Evolutionary conservation across 768 basidiomycete species (phyloP).

Genomic region (Boletus eberwhitei): DNA sequence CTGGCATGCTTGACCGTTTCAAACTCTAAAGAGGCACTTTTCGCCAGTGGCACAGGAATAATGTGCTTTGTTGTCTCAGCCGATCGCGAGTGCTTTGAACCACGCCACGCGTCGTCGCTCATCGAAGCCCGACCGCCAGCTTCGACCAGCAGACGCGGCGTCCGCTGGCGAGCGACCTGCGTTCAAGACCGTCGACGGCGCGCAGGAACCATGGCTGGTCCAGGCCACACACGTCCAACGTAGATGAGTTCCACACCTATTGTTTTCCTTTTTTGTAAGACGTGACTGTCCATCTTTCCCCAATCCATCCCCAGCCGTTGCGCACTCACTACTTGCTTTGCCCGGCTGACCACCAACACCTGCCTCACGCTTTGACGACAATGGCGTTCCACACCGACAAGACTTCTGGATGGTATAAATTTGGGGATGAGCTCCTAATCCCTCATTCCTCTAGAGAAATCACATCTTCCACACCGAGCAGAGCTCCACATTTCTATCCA

Average conservation of each 20-base stretch:
- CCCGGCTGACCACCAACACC: not conserved
- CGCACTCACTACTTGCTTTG: constrained; percentile 1
- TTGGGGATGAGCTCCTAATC: not conserved
- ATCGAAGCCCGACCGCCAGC: not conserved
- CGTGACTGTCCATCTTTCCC: not conserved
- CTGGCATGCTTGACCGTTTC: not conserved
- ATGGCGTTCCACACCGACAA: constrained; percentile 1
- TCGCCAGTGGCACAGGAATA: not conserved
- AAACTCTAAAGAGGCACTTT: not conserved
- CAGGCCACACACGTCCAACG: not conserved
- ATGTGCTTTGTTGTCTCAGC: not conserved
- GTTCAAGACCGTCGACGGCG: not conserved
- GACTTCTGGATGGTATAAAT: constrained; percentile 10
- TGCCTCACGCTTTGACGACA: constrained; percentile 13
- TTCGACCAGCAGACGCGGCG: not conserved
- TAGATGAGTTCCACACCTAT: constrained; percentile 8
- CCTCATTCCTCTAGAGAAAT: not conserved
- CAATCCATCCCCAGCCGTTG: not conserved
- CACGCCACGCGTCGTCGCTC: not conserved
- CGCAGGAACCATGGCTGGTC: not conserved
- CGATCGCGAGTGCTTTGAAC: not conserved
- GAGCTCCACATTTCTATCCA: constrained; percentile 1
- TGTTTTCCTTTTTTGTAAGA: constrained; percentile 5
- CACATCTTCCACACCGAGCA: not conserved
- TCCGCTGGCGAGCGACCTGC: not conserved